Conservation (phyloP, 1,284 basidiomycete species). For the Laetiporus sulphureus region DNA sequence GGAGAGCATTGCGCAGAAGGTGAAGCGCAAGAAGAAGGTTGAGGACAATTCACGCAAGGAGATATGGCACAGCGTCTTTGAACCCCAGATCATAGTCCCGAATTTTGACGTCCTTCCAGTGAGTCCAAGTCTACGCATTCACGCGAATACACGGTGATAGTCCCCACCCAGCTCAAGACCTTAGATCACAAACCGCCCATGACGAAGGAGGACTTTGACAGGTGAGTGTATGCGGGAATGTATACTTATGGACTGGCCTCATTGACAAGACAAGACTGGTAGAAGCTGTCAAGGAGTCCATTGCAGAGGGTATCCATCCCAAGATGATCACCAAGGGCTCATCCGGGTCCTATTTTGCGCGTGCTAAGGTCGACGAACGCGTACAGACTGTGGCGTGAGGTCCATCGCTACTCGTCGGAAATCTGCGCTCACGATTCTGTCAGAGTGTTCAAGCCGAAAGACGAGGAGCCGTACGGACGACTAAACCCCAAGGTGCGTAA, state of each 20-base stretch:
- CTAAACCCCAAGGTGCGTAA: conserved; percentile 69
- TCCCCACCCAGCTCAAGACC: conserved; percentile 51
- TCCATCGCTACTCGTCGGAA: neutral
- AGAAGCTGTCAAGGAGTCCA: conserved; percentile 61
- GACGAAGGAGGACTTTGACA: conserved; percentile 63
- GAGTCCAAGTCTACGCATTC: conserved; percentile 15
- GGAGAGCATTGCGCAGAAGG: conserved; percentile 76
- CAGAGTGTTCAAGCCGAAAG: conserved; percentile 87
- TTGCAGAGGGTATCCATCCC: conserved; percentile 73
- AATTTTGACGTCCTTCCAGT: conserved; percentile 31
- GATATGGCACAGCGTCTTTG: conserved; percentile 77
- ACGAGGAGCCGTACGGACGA: conserved; percentile 81
- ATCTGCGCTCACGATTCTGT: neutral
- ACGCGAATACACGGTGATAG: conserved; percentile 1
- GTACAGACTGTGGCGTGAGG: conserved; percentile 76
- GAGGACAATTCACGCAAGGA: conserved; percentile 57
- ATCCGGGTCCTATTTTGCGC: conserved; percentile 83
- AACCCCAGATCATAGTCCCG: conserved; percentile 40
- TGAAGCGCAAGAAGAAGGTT: conserved; percentile 73
- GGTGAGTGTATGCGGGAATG: conserved; percentile 35
- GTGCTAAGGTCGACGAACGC: conserved; percentile 62
- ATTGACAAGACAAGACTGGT: conserved; percentile 41
- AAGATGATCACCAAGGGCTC: conserved; percentile 86
- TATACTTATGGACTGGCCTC: conserved; percentile 3
- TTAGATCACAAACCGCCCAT: conserved; percentile 72